Base-by-base conservation (phyloP, 495 filamentous ascomycete genomes). In the Hypoxylon cercidicola region DNA sequence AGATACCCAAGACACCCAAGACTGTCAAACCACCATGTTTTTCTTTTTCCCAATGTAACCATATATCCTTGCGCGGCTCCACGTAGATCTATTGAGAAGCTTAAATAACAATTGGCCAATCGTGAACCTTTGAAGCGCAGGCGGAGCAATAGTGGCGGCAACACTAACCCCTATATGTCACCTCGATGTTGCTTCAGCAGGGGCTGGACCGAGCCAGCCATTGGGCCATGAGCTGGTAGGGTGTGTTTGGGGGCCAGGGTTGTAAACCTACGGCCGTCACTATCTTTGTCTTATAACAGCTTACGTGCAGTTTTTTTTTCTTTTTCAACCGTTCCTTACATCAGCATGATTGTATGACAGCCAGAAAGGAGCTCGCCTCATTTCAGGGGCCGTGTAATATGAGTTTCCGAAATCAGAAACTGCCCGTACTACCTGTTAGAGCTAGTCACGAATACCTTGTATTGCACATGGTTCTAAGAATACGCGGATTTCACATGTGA, bases 31-130 rank as follows among this genome's bases (percentile, higher is more conserved):
- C 5, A 41, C 39, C 39, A 41, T 16, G 3, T 37, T 3, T 37
- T 11, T 2, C 34, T 3, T 3, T 16, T 16, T 16, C n/a, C n/a
- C 12, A 41, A 41, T 6, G 39, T 30, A 47, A 47, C 20, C 9
- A 28, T 1, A 28, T 8, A 21, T 10, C 45, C 45, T 32, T 47
- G 47, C 13, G 11, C 47, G 47, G 47, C 47, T 19, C 20, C 28
- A 15, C 7, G 39, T 37, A 6, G 39, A 53, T 60, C 46, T 60
- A 50, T 60, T 46, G 37, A 60, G 51, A 60, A 60, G 57, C 48
- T 60, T 60, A 60, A 60, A 52, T 52, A 28, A 2, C 4, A 43
- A 51, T 39, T 52, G 39, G 13, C 57, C 37, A 60, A 60, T 60
- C 18, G 7, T 11, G 15, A 18, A 35, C n/a, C 4, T 12, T 30